Conservation (phyloP, 371 early-diverging fungal species). For the Gilbertella persicaria region DNA sequence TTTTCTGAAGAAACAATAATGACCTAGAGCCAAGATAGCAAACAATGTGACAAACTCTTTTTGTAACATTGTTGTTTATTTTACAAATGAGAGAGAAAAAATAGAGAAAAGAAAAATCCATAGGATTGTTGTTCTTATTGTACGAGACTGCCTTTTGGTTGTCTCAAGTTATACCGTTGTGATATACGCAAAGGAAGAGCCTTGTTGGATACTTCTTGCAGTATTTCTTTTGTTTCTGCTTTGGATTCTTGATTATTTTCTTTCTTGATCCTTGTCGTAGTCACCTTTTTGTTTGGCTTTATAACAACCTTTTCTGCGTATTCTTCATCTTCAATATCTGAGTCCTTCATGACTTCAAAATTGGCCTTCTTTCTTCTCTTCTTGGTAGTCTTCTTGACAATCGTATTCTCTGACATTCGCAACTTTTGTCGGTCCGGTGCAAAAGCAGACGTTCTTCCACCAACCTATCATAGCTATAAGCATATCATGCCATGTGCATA, state of each 20-base stretch:
- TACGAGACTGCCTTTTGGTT: neutral
- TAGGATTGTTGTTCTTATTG: too few relatives aligned
- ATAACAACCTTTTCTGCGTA: neutral
- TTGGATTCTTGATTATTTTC: neutral
- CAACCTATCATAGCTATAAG: slow-evolving; percentile 3
- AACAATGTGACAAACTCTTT: neutral
- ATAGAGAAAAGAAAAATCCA: neutral
- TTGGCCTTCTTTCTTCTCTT: neutral
- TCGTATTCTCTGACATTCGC: neutral
- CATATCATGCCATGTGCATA: neutral
- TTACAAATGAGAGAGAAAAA: neutral
- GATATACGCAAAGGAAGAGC: neutral
- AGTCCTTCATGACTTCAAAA: neutral
- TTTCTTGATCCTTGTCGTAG: neutral
- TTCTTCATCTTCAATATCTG: neutral
- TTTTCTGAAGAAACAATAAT: slow-evolving; percentile 6
- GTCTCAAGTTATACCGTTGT: neutral
- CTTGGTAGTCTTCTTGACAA: neutral
- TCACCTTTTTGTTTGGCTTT: neutral
- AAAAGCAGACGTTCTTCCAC: slow-evolving; percentile 29
- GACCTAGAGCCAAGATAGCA: neutral
- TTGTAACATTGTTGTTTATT: neutral
- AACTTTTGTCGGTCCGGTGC: slow-evolving; percentile 19
- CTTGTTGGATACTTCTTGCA: neutral
- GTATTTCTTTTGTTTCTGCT: neutral